Evolutionary conservation across 768 basidiomycete genomes (phyloP).

Genomic region (Mycena galericulata): DNA sequence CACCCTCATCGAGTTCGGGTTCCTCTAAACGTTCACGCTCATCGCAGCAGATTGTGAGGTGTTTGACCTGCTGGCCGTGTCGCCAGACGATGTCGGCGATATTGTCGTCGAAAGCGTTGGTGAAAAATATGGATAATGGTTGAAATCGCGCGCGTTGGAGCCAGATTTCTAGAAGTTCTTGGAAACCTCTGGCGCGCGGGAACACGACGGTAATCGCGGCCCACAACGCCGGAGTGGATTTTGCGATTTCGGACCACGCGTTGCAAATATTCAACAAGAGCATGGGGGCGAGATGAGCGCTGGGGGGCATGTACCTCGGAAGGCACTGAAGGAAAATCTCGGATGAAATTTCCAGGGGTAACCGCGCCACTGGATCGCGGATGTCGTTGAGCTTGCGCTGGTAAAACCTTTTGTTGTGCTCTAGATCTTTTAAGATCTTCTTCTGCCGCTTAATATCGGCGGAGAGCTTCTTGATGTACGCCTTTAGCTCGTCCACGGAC

Average conservation of each 20-base stretch:
- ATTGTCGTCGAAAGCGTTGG: neutral
- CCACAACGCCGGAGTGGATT: slow-evolving; percentile 7
- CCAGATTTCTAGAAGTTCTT: neutral
- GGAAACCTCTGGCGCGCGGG: neutral
- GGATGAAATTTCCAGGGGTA: neutral
- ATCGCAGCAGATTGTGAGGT: too few species aligned
- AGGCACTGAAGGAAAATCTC: slow-evolving; percentile 10
- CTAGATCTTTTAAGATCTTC: too few species aligned
- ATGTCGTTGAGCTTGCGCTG: too few species aligned
- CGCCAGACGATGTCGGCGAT: neutral
- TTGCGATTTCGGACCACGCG: neutral
- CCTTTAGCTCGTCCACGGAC: too few species aligned
- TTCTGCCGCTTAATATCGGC: too few species aligned
- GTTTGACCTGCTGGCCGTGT: too few species aligned
- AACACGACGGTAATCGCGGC: neutral
- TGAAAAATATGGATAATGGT: neutral
- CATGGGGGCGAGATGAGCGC: neutral
- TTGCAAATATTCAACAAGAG: neutral
- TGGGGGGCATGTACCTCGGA: neutral
- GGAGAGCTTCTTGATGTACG: too few species aligned
- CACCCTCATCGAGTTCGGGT: too few species aligned
- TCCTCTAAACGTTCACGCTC: too few species aligned
- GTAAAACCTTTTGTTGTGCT: too few species aligned
- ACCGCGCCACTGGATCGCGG: too few species aligned
- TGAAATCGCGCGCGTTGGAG: neutral